Base-by-base conservation (phyloP, 129 eudicot species). In the Pittosporum tobira region DNA sequence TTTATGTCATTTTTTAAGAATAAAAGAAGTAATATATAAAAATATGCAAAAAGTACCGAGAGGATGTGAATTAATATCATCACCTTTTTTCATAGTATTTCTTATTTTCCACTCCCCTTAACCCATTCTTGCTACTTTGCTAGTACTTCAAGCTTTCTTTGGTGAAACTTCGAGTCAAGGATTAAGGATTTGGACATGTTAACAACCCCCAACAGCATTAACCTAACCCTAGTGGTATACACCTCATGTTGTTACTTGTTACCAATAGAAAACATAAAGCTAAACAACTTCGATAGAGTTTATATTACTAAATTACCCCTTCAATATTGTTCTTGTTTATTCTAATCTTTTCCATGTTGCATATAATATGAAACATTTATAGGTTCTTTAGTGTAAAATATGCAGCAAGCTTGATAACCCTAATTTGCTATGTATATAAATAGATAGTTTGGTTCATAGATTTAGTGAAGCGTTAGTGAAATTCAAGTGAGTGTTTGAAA, bases 331-430 rank as follows among this genome's bases (percentile, higher is more conserved):
- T 13, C 11, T 23, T 20, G n/a, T 20, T 37, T 58, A 4, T 6
- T 19, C 1, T 57, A 18, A 12, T 20, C 38, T 38, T 57, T 59
- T 51, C 66, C 51, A 57, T 65, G 55, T 72, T 59, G 72, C 62
- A 63, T 62, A 65, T 67, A 65, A 72, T 67, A 65, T 71, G 71
- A 56, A 71, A 71, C 76, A n/a, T n/a, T n/a, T n/a, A n/a, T n/a
- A n/a, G n/a, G n/a, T n/a, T n/a, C n/a, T n/a, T n/a, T n/a, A n/a
- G n/a, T n/a, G n/a, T n/a, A n/a, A n/a, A n/a, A n/a, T n/a, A n/a
- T n/a, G n/a, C n/a, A n/a, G n/a, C n/a, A n/a, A n/a, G n/a, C n/a
- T n/a, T n/a, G n/a, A n/a, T n/a, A n/a, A n/a, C n/a, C n/a, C n/a
- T n/a, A n/a, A n/a, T n/a, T n/a, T n/a, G n/a, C n/a, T n/a, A n/a